Percentiles rank a stretch among this genome's conserved stretches.
phyloP scores from a whole-genome alignment of 148 eudicot species.

The Rhododendron williamsianum region DNA sequence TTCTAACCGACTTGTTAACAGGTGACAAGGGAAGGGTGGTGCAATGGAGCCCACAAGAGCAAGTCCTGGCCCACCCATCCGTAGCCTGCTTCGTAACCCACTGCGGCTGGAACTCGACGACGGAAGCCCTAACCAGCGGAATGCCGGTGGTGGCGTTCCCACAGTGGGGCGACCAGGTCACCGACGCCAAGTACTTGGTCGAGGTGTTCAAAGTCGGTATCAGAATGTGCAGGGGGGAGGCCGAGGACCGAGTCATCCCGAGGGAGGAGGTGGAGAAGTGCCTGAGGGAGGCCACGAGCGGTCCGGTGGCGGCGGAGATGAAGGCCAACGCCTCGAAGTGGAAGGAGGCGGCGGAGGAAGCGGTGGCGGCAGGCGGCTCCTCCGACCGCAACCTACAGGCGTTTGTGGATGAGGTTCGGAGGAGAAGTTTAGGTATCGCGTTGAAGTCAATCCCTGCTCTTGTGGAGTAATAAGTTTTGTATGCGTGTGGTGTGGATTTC shows the following conservation, averaged over 20 bases:
- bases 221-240: constrained; percentile 57
- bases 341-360: constrained; percentile 53
- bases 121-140: constrained; percentile 63
- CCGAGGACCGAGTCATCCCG: constrained; percentile 37
- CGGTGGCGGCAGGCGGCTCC: constrained; percentile 59
- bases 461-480: no score
- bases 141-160: constrained; percentile 81
- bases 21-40: constrained; percentile 67
- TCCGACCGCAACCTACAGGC: constrained; percentile 44
- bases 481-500: no score
- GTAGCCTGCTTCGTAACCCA: constrained; percentile 77
- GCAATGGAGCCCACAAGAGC: constrained; percentile 65
- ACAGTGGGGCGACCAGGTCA: constrained; percentile 85
- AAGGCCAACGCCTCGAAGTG: constrained; percentile 52
- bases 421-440: constrained; percentile 16
- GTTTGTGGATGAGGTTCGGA: constrained; percentile 51
- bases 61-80: constrained; percentile 55
- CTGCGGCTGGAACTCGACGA: constrained; percentile 89
- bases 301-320: constrained; percentile 45
- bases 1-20: not conserved
- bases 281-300: constrained; percentile 39
- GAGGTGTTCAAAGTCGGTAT: constrained; percentile 58
- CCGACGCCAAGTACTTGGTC: constrained; percentile 65
- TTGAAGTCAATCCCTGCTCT: not conserved
- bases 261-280: constrained; percentile 56